These are phyloP conservation scores for Toxicodendron radicans DNA, from an alignment of 345 rosid genomes.

Conservation along the genomic window DNA sequence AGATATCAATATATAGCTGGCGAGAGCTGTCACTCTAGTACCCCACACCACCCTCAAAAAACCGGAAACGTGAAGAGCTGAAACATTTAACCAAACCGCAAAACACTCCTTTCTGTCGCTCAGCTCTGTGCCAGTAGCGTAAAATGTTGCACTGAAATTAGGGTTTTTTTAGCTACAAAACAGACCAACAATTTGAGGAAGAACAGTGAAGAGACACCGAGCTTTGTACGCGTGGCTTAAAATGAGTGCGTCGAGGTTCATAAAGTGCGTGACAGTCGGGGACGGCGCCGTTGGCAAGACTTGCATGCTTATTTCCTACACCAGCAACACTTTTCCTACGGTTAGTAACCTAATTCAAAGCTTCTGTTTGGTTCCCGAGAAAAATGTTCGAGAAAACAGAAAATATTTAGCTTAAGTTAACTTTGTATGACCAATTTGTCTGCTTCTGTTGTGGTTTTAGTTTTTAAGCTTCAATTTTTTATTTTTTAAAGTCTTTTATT, in stretches of 20 bases:
- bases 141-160: slow-evolving; percentile 11
- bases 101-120: background rate
- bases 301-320: slow-evolving; percentile 78
- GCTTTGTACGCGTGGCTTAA: slow-evolving; percentile 6
- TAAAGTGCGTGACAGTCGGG: slow-evolving; percentile 79
- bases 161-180: slow-evolving; percentile 17
- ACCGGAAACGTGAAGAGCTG: background rate
- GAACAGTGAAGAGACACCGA: slow-evolving; percentile 9
- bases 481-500: background rate
- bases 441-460: background rate
- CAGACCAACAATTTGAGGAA: background rate
- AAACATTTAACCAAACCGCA: background rate
- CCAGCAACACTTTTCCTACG: slow-evolving; percentile 77
- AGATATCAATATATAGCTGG: background rate
- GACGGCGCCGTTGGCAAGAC: slow-evolving; percentile 88
- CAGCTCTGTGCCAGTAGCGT: background rate
- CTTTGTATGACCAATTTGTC: background rate
- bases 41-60: background rate
- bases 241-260: slow-evolving; percentile 80
- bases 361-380: slow-evolving; percentile 15
- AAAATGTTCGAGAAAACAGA: slow-evolving; percentile 2
- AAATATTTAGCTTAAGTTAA: slow-evolving; percentile 4
- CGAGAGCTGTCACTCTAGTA: background rate
- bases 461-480: background rate
- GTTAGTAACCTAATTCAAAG: slow-evolving; percentile 28